A percentile compares a stretch with the other conserved stretches of the same genome.
These are phyloP conservation scores for Nannizziopsis barbatae DNA, from an alignment of 2,329 filamentous ascomycete genomes.

Conservation along the genomic window DNA sequence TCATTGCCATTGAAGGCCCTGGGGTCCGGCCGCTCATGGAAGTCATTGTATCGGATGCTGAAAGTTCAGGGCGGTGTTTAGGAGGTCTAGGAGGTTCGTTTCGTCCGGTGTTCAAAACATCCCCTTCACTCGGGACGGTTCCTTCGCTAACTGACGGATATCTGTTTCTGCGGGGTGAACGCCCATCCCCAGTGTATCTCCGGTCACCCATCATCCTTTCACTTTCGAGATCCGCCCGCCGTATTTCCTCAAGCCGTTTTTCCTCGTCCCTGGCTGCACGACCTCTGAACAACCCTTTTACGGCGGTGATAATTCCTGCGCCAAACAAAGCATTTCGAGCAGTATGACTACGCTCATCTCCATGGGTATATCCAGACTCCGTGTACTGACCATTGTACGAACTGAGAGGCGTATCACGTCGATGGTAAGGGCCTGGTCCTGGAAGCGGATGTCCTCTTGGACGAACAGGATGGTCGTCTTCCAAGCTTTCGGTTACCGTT, in stretches of 20 bases:
- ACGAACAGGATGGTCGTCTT: conserved; percentile 31
- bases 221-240: conserved; percentile 40
- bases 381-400: conserved; percentile 28
- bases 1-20: conserved; percentile 18
- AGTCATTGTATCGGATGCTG: conserved; percentile 25
- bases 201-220: conserved; percentile 45
- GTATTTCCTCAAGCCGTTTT: conserved; percentile 26
- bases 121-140: conserved; percentile 25
- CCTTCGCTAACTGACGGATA: conserved; percentile 22
- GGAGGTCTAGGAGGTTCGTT: conserved; percentile 33
- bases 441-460: conserved; percentile 40
- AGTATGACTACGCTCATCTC: conserved; percentile 37
- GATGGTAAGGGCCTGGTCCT: conserved; percentile 16
- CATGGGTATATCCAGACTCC: conserved; percentile 31
- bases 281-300: conserved; percentile 50
- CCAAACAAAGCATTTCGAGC: conserved; percentile 53
- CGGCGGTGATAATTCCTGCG: conserved; percentile 52
- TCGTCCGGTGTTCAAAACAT: conserved; percentile 22
- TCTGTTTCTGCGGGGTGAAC: conserved; percentile 11
- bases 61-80: conserved; percentile 31
- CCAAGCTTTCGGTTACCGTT: conserved; percentile 36
- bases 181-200: conserved; percentile 38
- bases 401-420: conserved; percentile 23
- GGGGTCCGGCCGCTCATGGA: conserved; percentile 20
- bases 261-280: conserved; percentile 45